Evolutionary conservation across 257 asterid species (phyloP).

Genomic region (Scutellaria galericulata): DNA sequence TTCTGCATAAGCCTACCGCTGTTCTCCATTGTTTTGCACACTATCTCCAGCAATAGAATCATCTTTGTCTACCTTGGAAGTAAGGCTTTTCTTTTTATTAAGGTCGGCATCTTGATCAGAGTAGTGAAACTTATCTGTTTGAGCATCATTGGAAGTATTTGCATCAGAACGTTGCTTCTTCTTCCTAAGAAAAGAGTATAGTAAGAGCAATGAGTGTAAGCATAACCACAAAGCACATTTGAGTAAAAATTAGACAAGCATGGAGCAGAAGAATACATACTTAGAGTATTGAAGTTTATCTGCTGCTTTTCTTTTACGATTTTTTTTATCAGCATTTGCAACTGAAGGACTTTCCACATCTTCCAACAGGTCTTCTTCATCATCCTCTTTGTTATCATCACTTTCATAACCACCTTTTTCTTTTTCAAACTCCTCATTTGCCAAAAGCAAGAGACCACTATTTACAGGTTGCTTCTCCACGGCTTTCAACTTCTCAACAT

Average conservation of each 20-base stretch:
- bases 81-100: constrained; percentile 39
- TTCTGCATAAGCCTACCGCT: constrained; percentile 47
- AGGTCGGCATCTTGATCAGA: constrained; percentile 34
- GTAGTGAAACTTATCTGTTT: constrained; percentile 32
- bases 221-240: constrained; percentile 9
- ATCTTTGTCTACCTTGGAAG: constrained; percentile 43
- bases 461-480: constrained; percentile 51
- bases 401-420: constrained; percentile 69
- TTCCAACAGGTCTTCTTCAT: constrained; percentile 39
- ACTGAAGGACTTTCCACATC: constrained; percentile 42
- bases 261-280: constrained; percentile 42
- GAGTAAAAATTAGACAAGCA: constrained; percentile 9
- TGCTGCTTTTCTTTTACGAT: constrained; percentile 67
- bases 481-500: constrained; percentile 46
- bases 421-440: constrained; percentile 74
- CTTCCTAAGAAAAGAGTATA: constrained; percentile 46
- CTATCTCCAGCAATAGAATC: constrained; percentile 41
- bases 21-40: constrained; percentile 40
- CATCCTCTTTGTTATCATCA: constrained; percentile 52
- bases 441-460: constrained; percentile 61
- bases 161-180: constrained; percentile 62
- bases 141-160: constrained; percentile 41
- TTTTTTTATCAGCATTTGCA: constrained; percentile 46
- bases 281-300: constrained; percentile 58
- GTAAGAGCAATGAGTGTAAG: constrained; percentile 15